These are phyloP conservation scores for Penicillium glabrum DNA, from an alignment of 2,329 filamentous ascomycete species.

Conservation along the genomic window DNA sequence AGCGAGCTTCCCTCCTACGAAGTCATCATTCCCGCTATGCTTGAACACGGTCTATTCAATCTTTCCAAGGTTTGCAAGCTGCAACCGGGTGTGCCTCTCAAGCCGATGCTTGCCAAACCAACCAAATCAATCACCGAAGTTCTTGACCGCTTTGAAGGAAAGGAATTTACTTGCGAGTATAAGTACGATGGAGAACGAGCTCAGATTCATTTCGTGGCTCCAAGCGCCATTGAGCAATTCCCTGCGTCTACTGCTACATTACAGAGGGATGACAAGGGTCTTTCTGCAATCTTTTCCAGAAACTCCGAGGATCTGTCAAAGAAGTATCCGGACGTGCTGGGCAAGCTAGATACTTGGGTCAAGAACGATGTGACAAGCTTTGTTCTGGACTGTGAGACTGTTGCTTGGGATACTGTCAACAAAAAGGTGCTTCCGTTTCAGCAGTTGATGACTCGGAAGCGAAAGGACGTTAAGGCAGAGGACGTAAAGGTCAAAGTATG, in stretches of 20 bases:
- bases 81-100: conserved; percentile 88
- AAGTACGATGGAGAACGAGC: conserved; percentile 98
- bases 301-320: conserved; percentile 97
- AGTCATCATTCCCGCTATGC: conserved; percentile 85
- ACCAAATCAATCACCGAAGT: conserved; percentile 99
- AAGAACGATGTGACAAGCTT: conserved; percentile 89
- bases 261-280: conserved; percentile 66
- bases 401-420: conserved; percentile 91
- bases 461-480: conserved; percentile 93
- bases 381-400: conserved; percentile 97
- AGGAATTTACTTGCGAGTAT: conserved; percentile 97
- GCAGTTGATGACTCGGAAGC: conserved; percentile 95
- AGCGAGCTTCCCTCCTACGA: conserved; percentile 95
- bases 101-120: conserved; percentile 97
- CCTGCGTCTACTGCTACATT: conserved; percentile 62
- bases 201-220: conserved; percentile 96
- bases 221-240: conserved; percentile 70
- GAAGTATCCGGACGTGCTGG: conserved; percentile 95
- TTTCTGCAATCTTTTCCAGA: conserved; percentile 92
- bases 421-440: conserved; percentile 98
- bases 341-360: conserved; percentile 84
- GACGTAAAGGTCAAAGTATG: conserved; percentile 97
- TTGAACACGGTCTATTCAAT: conserved; percentile 81
- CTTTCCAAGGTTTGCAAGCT: conserved; percentile 84
- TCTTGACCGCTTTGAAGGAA: conserved; percentile 90